phyloP scores from a whole-genome alignment of 352 stramenopile species.

The Globisporangium nagaii region DNA sequence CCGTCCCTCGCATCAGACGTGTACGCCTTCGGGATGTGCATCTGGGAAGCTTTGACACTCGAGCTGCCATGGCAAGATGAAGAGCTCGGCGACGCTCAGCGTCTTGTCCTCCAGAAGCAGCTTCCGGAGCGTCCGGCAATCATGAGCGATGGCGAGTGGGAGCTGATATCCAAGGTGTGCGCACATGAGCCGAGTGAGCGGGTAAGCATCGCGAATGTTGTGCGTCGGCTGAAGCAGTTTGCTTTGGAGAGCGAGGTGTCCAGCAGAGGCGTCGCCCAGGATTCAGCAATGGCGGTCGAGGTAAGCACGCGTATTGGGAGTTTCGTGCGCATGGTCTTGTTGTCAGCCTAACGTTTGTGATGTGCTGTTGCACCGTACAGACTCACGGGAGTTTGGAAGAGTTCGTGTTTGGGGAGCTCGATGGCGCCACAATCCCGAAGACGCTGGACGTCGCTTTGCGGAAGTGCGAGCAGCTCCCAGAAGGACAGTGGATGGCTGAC shows the following conservation, averaged over 20 bases:
- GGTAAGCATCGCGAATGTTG: background rate
- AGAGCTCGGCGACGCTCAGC: background rate
- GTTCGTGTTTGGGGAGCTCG: too few species aligned
- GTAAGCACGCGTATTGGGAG: too few species aligned
- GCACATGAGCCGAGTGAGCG: background rate
- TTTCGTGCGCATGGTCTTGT: background rate
- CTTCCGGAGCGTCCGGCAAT: background rate
- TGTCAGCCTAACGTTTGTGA: background rate
- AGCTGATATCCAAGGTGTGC: background rate
- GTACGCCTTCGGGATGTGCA: slow-evolving; percentile 22
- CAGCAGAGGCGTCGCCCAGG: too few species aligned
- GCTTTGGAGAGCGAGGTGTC: too few species aligned
- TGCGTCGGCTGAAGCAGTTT: background rate
- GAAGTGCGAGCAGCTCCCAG: background rate
- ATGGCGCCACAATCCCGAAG: background rate
- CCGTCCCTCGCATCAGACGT: slow-evolving; percentile 7
- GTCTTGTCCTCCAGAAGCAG: background rate
- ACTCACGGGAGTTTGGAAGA: too few species aligned
- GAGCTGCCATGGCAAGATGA: background rate
- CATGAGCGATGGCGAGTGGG: slow-evolving; percentile 4
- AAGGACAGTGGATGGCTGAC: background rate
- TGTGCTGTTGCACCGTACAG: too few species aligned
- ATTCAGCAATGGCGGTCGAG: too few species aligned
- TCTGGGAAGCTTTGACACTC: slow-evolving; percentile 2
- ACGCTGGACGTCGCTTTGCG: background rate